Evolutionary conservation across 1,284 basidiomycete genomes (phyloP).

Genomic region (Moniliella sp.): DNA sequence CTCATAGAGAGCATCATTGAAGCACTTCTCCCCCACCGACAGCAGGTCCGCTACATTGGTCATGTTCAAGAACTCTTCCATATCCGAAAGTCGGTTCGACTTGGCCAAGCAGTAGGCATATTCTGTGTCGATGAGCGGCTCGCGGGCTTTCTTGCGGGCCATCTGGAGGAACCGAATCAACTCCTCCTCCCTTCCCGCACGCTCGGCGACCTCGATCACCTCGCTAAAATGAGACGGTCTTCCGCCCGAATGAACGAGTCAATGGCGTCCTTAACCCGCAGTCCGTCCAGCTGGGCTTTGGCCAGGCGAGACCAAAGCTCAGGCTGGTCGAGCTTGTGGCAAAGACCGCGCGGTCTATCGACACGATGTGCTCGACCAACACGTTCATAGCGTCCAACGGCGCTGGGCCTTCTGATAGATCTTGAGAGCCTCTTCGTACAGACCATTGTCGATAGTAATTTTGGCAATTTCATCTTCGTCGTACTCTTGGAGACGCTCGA

Average conservation of each 20-base stretch:
- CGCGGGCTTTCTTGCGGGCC: constrained; percentile 90
- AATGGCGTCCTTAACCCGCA: constrained; percentile 93
- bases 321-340: constrained; percentile 84
- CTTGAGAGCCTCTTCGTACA: constrained; percentile 78
- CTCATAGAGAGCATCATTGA: constrained; percentile 92
- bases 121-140: constrained; percentile 97
- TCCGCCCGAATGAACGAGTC: constrained; percentile 98
- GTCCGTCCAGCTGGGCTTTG: constrained; percentile 95
- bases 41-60: constrained; percentile 94
- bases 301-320: constrained; percentile 91
- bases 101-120: constrained; percentile 33
- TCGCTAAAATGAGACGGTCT: constrained; percentile 86
- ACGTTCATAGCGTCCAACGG: constrained; percentile 67
- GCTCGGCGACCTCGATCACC: constrained; percentile 85
- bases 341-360: constrained; percentile 90
- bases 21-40: constrained; percentile 93
- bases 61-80: constrained; percentile 98
- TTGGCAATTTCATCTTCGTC: constrained; percentile 83
- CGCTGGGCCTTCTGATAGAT: constrained; percentile 30
- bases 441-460: constrained; percentile 84
- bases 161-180: constrained; percentile 92
- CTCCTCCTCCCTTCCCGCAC: constrained; percentile 92
- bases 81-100: constrained; percentile 36
- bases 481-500: constrained; percentile 89
- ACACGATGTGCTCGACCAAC: constrained; percentile 90